A percentile compares a stretch with the other conserved stretches of the same genome.
Conservation (phyloP, 2,329 filamentous ascomycete genomes). For the Hypoxylon sp. region DNA sequence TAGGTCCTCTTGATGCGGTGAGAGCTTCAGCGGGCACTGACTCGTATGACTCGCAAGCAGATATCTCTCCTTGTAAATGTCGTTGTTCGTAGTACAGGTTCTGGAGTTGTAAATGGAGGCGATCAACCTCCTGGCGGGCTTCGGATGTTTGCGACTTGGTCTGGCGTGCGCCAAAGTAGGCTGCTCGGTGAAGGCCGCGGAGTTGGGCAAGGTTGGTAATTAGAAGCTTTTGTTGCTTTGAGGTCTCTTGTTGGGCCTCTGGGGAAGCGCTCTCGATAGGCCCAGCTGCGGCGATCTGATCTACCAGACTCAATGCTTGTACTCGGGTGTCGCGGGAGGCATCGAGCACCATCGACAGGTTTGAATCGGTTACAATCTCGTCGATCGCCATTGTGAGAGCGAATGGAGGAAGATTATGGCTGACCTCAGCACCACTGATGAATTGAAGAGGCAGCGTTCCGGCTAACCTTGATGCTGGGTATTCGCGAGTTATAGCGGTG, state of each 20-base stretch:
- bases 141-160: slow-evolving; percentile 91
- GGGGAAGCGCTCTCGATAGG: slow-evolving; percentile 61
- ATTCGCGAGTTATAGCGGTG: slow-evolving; percentile 4
- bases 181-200: slow-evolving; percentile 85
- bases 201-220: slow-evolving; percentile 84
- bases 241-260: slow-evolving; percentile 71
- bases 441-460: not conserved
- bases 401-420: not conserved
- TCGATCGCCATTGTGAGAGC: slow-evolving; percentile 65
- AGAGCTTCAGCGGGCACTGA: slow-evolving; percentile 62
- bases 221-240: slow-evolving; percentile 84
- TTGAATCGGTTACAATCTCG: slow-evolving; percentile 74
- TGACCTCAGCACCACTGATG: not conserved
- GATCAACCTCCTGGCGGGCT: slow-evolving; percentile 90
- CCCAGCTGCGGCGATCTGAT: slow-evolving; percentile 64
- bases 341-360: slow-evolving; percentile 77
- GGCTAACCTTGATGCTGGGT: not conserved
- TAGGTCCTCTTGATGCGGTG: slow-evolving; percentile 4
- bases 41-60: slow-evolving; percentile 92
- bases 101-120: slow-evolving; percentile 90
- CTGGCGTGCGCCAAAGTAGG: slow-evolving; percentile 83
- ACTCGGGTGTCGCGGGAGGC: slow-evolving; percentile 80
- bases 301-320: slow-evolving; percentile 78
- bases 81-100: slow-evolving; percentile 97
- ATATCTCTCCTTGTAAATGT: slow-evolving; percentile 90